These are phyloP conservation scores for Karstenula rhodostoma DNA, from an alignment of 2,329 filamentous ascomycete genomes.

Conservation along the genomic window DNA sequence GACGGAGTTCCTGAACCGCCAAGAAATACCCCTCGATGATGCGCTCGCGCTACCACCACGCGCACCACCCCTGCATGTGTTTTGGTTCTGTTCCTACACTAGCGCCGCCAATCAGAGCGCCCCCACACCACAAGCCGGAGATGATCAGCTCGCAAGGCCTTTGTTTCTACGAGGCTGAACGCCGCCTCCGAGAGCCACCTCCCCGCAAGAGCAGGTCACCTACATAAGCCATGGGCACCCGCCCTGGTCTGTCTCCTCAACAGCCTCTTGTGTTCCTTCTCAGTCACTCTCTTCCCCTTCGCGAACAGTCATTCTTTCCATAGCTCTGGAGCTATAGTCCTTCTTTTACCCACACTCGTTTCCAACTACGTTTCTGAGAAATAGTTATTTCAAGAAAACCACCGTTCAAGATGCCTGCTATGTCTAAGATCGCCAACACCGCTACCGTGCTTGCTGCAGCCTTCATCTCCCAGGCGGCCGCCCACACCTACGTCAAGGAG, in stretches of 20 bases:
- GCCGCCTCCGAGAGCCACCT: conserved; percentile 7
- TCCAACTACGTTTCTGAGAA: neutral
- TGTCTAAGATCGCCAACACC: conserved; percentile 12
- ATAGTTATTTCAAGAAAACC: neutral
- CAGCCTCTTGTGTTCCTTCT: neutral
- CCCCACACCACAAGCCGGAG: conserved; percentile 2
- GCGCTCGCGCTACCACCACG: neutral
- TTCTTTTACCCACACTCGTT: neutral
- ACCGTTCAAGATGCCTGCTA: conserved; percentile 8
- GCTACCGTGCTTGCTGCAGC: conserved; percentile 10
- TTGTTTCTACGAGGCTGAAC: conserved; percentile 11
- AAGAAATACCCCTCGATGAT: neutral
- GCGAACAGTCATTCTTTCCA: conserved; percentile 7
- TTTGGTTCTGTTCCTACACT: conserved; percentile 12
- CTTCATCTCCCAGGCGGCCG: conserved; percentile 6
- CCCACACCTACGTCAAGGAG: conserved; percentile 14
- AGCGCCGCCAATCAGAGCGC: conserved; percentile 7
- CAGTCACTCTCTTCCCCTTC: neutral
- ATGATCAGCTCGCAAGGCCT: conserved; percentile 1
- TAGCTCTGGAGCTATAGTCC: conserved; percentile 11
- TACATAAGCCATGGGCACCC: conserved; percentile 9
- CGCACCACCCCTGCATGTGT: neutral
- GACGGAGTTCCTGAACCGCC: neutral
- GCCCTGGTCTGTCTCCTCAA: conserved; percentile 1
- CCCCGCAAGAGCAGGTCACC: neutral